Conservation (phyloP, 345 rosid species). For the Brassica nigra region DNA sequence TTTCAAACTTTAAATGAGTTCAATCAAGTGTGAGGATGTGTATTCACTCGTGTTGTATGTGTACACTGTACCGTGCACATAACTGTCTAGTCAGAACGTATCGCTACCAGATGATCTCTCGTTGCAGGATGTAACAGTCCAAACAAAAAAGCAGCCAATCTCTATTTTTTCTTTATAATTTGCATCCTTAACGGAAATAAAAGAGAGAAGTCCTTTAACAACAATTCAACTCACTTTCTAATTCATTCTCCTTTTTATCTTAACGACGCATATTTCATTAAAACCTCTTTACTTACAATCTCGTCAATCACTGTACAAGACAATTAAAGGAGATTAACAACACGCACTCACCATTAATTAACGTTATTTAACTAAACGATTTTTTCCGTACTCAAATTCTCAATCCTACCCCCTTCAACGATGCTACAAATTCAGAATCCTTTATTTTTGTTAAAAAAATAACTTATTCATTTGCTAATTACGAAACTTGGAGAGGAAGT, state of each 20-base stretch:
- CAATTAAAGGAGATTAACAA: not conserved
- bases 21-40: not conserved
- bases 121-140: slow-evolving; percentile 28
- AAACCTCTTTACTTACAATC: slow-evolving; percentile 2
- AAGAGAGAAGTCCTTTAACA: slow-evolving; percentile 3
- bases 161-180: not conserved
- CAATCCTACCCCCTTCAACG: too few relatives aligned
- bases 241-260: not conserved
- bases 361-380: too few relatives aligned
- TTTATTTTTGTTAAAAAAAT: too few relatives aligned
- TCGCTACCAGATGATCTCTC: slow-evolving; percentile 25
- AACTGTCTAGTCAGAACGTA: slow-evolving; percentile 36
- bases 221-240: slow-evolving; percentile 16
- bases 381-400: too few relatives aligned
- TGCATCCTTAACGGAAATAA: not conserved
- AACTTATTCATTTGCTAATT: not conserved
- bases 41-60: not conserved
- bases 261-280: not conserved
- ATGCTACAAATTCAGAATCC: too few relatives aligned
- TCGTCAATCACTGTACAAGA: not conserved
- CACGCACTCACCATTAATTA: not conserved
- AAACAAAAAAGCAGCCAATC: slow-evolving; percentile 30
- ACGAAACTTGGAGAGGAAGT: not conserved
- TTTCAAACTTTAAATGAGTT: slow-evolving; percentile 16
- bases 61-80: slow-evolving; percentile 1